phyloP scores from a whole-genome alignment of 768 basidiomycete genomes.

The Leccinum arenicola region DNA sequence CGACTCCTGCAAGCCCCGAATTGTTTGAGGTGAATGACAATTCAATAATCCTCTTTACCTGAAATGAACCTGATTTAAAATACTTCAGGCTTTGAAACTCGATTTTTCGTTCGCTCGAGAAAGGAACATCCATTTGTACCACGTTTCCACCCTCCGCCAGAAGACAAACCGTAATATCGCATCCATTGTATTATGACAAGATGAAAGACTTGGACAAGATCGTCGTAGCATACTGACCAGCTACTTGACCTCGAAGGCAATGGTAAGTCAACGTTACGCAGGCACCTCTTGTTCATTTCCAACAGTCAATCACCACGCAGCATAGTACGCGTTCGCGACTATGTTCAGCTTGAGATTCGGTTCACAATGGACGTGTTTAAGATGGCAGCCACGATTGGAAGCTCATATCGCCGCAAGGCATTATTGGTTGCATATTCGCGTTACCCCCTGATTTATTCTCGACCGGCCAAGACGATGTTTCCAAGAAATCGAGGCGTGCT shows the following conservation, averaged over 20 bases:
- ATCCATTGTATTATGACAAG: background rate
- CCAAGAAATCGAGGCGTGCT: constrained; percentile 6
- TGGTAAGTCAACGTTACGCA: background rate
- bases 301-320: background rate
- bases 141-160: background rate
- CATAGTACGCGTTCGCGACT: background rate
- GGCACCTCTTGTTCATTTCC: background rate
- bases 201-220: background rate
- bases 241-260: background rate
- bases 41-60: too few relatives aligned
- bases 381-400: background rate
- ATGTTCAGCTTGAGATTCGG: background rate
- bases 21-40: too few relatives aligned
- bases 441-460: too few relatives aligned
- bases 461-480: background rate
- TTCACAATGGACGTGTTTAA: background rate
- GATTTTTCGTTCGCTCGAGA: background rate
- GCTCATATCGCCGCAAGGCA: background rate
- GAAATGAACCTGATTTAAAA: background rate
- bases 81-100: background rate
- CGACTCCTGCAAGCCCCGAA: too few relatives aligned
- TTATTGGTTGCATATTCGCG: background rate
- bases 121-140: background rate
- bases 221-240: background rate
- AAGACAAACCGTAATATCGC: background rate